Percentiles rank a stretch among this genome's conserved stretches.
phyloP scores from a whole-genome alignment of 306 rosid species.

The Mimosa bimucronata region DNA sequence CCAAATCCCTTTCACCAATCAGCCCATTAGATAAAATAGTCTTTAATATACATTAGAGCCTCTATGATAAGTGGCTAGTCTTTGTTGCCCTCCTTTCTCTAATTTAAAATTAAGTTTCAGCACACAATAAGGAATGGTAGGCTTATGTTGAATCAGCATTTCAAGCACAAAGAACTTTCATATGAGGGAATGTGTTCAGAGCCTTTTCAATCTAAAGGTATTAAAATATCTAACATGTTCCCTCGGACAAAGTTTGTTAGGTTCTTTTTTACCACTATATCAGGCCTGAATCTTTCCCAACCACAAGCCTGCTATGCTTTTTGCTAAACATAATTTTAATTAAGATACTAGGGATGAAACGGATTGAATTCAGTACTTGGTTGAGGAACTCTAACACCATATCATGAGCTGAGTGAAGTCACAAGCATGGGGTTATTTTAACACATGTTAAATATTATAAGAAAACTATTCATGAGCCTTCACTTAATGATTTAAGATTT shows the following conservation, averaged over 20 bases:
- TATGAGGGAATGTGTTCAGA: too few relatives aligned
- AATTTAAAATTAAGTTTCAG: too few relatives aligned
- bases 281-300: too few relatives aligned
- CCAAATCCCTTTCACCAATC: too few relatives aligned
- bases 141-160: too few relatives aligned
- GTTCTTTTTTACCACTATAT: too few relatives aligned
- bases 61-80: neutral
- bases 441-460: neutral
- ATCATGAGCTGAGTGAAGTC: neutral
- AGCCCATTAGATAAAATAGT: too few relatives aligned
- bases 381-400: neutral
- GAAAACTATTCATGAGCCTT: conserved; percentile 34
- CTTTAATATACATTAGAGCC: neutral
- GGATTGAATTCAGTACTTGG: neutral
- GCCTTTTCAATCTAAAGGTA: too few relatives aligned
- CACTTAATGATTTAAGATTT: neutral
- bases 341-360: neutral
- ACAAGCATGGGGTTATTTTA: neutral
- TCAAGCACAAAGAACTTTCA: too few relatives aligned
- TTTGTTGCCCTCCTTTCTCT: too few relatives aligned
- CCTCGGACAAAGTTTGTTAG: neutral
- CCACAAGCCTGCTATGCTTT: neutral
- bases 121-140: too few relatives aligned
- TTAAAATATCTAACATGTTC: neutral
- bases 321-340: neutral